Conservation (phyloP, 2,329 filamentous ascomycete species). For the Colletotrichum camelliae region DNA sequence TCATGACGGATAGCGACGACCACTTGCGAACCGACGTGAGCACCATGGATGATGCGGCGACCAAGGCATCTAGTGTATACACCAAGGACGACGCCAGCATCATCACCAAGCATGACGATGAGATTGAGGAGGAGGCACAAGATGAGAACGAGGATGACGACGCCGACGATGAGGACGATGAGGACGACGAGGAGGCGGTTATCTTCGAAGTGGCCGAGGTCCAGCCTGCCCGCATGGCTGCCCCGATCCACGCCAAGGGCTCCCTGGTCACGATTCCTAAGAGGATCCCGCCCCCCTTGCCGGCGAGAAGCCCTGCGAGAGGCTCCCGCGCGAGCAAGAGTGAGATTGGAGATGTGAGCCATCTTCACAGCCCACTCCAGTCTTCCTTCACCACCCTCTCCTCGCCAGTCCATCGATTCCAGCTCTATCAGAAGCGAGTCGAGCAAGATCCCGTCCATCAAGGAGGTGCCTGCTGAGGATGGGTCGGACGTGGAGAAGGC, state of each 20-base stretch:
- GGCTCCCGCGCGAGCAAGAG: slow-evolving; percentile 55
- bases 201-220: slow-evolving; percentile 71
- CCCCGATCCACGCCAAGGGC: slow-evolving; percentile 74
- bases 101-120: neutral
- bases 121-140: slow-evolving; percentile 21
- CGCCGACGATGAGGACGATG: slow-evolving; percentile 52
- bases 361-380: slow-evolving; percentile 55
- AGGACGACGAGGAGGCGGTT: slow-evolving; percentile 64
- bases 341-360: slow-evolving; percentile 65
- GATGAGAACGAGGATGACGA: slow-evolving; percentile 38
- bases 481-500: neutral
- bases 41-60: slow-evolving; percentile 29
- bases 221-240: slow-evolving; percentile 62
- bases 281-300: slow-evolving; percentile 77
- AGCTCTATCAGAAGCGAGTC: slow-evolving; percentile 21
- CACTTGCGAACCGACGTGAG: slow-evolving; percentile 26
- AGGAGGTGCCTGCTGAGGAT: neutral
- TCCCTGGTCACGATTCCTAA: slow-evolving; percentile 87
- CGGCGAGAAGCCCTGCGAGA: slow-evolving; percentile 76
- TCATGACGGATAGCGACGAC: slow-evolving; percentile 21
- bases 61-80: slow-evolving; percentile 31
- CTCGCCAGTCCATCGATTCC: slow-evolving; percentile 20
- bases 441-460: slow-evolving; percentile 14
- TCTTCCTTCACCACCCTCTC: slow-evolving; percentile 45
- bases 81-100: slow-evolving; percentile 22